Conservation (phyloP, 2,329 filamentous ascomycete genomes). For the Colletotrichum sp. region DNA sequence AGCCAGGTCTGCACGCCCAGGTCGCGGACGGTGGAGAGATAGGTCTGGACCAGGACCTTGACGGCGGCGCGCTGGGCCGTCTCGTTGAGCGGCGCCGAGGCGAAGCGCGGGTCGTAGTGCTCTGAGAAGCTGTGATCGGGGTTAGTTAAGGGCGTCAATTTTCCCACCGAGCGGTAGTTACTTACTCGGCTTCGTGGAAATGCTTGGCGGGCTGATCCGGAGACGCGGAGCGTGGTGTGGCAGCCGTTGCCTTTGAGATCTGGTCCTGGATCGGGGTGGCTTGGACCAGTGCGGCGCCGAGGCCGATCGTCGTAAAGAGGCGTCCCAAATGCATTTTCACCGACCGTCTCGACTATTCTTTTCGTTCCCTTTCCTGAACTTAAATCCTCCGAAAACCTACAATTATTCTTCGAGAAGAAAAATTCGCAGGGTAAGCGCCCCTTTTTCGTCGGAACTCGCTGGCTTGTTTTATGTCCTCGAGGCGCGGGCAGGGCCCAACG, state of each 20-base stretch:
- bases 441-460: not conserved
- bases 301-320: not conserved
- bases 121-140: slow-evolving; percentile 24
- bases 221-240: not conserved
- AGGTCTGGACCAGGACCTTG: slow-evolving; percentile 72
- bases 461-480: not conserved
- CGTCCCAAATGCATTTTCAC: slow-evolving; percentile 8
- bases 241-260: not conserved
- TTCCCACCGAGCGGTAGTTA: not conserved
- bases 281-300: not conserved
- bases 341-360: not conserved
- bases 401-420: too few relatives aligned
- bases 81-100: slow-evolving; percentile 46
- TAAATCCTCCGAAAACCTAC: not conserved
- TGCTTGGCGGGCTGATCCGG: slow-evolving; percentile 1
- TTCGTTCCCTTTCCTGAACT: not conserved
- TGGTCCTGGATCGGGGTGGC: slow-evolving; percentile 2
- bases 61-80: slow-evolving; percentile 66
- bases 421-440: not conserved
- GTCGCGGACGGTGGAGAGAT: slow-evolving; percentile 70
- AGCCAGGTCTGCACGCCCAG: slow-evolving; percentile 80
- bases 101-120: slow-evolving; percentile 46
- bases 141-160: not conserved
- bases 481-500: slow-evolving; percentile 4
- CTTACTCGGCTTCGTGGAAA: slow-evolving; percentile 5